Evolutionary conservation across 73 alveolate genomes (phyloP), one percentile per base, ranked within the genome.

Genomic region (Chromera velia): DNA sequence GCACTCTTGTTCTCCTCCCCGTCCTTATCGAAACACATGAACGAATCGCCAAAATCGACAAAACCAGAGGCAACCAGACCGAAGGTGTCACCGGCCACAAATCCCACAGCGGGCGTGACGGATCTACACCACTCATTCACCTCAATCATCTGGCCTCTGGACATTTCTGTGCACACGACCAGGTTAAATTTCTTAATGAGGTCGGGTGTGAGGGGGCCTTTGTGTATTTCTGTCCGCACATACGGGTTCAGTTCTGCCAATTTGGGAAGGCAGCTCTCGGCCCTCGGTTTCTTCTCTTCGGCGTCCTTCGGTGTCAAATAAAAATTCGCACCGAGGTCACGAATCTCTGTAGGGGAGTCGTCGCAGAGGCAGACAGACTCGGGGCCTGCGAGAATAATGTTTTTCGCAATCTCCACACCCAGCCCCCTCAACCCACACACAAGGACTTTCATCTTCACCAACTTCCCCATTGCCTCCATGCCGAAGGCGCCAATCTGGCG

Each of bases 401-500:
- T 97, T 91, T 97, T 97, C 32, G 99, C 99, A 34, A 47, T 34
- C 86, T 80, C 86, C 29, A 80, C 80, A 4, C 96, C 96, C 40
- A 89, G 79, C 9, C 96, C 96, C 65, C 96, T 69, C 70, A 91
- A 84, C 19, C 96, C 96, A 17, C 90, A 72, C 34, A 91, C 78
- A 47, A 91, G 85, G 68, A 91, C 94, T 71, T 94, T 92, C 90
- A 94, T 82, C 85, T 91, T 90, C 75, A 93, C 89, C 71, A 96
- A 91, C 87, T 94, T 94, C 75, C 97, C 96, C 97, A 94, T 91
- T 74, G 97, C 89, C 81, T 94, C 98, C 95, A 94, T 91, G 46
- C 99, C 99, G 85, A 91, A 93, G 76, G 99, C 94, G 49, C 98
- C 99, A 66, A 94, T 96, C 88, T 93, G 95, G 74, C 99, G 89